A percentile compares a stretch with the other conserved stretches of the same genome.
Conservation (phyloP, 257 asterid species). For the Verbascum thapsus region DNA sequence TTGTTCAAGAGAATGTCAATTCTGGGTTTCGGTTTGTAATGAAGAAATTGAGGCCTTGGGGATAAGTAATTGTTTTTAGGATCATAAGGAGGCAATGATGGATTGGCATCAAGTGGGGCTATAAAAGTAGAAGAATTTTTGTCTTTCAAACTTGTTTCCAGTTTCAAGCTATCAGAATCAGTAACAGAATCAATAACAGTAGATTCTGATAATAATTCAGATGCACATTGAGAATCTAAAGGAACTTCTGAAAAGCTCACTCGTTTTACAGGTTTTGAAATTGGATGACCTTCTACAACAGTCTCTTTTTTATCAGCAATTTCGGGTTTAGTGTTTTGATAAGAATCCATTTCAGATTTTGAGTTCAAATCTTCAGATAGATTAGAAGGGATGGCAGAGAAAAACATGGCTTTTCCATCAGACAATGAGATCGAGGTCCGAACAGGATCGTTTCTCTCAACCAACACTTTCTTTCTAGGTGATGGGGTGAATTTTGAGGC, state of each 20-base stretch:
- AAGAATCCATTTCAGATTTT: conserved; percentile 30
- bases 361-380: conserved; percentile 31
- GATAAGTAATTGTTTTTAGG: conserved; percentile 81
- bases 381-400: conserved; percentile 38
- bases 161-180: conserved; percentile 34
- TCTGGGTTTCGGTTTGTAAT: conserved; percentile 75
- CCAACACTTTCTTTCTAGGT: conserved; percentile 77
- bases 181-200: conserved; percentile 35
- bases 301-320: conserved; percentile 29
- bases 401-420: conserved; percentile 76
- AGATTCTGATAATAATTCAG: conserved; percentile 36
- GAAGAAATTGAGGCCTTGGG: conserved; percentile 84
- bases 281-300: conserved; percentile 40
- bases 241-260: conserved; percentile 55
- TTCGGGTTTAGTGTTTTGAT: conserved; percentile 25
- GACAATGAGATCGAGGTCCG: conserved; percentile 69
- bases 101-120: conserved; percentile 86
- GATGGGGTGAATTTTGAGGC: conserved; percentile 89
- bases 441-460: conserved; percentile 76
- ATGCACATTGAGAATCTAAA: conserved; percentile 26
- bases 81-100: conserved; percentile 72
- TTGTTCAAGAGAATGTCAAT: conserved; percentile 48
- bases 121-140: conserved; percentile 35
- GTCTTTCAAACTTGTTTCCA: conserved; percentile 30
- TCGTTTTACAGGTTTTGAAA: conserved; percentile 45